phyloP scores from a whole-genome alignment of 345 rosid genomes.

The Citrus sinensis region DVS_A1.0 CM039163.1:44522001-44522500 shows the following conservation, averaged over 20 bases:
- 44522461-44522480: too few species aligned
- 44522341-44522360: too few species aligned
- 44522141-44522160: neutral
- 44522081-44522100: constrained; percentile 25
- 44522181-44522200: neutral
- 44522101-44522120: neutral
- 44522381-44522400: neutral
- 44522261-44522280: neutral
- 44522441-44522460: too few species aligned
- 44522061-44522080: constrained; percentile 20
- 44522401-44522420: neutral
- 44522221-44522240: neutral
- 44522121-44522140: neutral
- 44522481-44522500: too few species aligned
- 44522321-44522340: too few species aligned
- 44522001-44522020: neutral
- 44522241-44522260: neutral
- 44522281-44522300: too few species aligned
- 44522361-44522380: neutral
- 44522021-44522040: neutral
- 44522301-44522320: too few species aligned
- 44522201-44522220: constrained; percentile 11
- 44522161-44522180: neutral
- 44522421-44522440: too few species aligned
- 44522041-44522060: neutral